Conservation (phyloP, 2,329 filamentous ascomycete genomes). For the Sordariomycetes sp. region DNA sequence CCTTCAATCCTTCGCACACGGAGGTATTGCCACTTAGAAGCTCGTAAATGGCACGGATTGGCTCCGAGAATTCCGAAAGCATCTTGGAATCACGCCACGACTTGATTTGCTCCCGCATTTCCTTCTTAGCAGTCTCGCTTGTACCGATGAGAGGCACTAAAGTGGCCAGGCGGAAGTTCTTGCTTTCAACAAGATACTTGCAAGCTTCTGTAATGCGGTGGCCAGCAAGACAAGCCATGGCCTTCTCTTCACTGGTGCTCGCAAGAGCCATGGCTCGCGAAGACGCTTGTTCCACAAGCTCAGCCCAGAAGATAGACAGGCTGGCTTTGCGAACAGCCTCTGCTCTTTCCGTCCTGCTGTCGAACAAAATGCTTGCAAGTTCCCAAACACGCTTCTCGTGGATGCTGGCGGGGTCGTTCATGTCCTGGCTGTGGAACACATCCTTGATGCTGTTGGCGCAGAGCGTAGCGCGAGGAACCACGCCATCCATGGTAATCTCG, state of each 20-base stretch:
- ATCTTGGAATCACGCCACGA: conserved; percentile 79
- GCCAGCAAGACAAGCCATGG: conserved; percentile 68
- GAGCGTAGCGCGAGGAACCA: conserved; percentile 50
- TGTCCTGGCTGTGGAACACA: conserved; percentile 29
- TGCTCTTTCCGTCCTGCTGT: conserved; percentile 40
- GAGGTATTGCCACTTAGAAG: conserved; percentile 83
- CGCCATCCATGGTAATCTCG: conserved; percentile 41
- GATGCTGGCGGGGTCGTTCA: conserved; percentile 32
- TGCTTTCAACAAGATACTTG: conserved; percentile 63
- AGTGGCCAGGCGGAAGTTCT: conserved; percentile 76
- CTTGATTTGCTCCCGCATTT: conserved; percentile 72
- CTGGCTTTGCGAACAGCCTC: conserved; percentile 45
- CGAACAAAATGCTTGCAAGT: conserved; percentile 79
- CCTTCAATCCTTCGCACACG: conserved; percentile 68
- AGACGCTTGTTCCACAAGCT: conserved; percentile 53
- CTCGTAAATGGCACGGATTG: conserved; percentile 82
- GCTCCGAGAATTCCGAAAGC: conserved; percentile 77
- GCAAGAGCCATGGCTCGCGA: conserved; percentile 47
- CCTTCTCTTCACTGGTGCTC: conserved; percentile 67
- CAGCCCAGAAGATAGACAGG: conserved; percentile 59
- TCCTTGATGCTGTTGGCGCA: conserved; percentile 23
- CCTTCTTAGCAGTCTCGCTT: conserved; percentile 57
- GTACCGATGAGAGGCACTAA: conserved; percentile 75
- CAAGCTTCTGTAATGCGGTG: conserved; percentile 79
- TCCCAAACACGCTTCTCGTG: conserved; percentile 78